phyloP scores from a whole-genome alignment of 441 rosid genomes.

The Euphorbia schlechtendalii region DNA sequence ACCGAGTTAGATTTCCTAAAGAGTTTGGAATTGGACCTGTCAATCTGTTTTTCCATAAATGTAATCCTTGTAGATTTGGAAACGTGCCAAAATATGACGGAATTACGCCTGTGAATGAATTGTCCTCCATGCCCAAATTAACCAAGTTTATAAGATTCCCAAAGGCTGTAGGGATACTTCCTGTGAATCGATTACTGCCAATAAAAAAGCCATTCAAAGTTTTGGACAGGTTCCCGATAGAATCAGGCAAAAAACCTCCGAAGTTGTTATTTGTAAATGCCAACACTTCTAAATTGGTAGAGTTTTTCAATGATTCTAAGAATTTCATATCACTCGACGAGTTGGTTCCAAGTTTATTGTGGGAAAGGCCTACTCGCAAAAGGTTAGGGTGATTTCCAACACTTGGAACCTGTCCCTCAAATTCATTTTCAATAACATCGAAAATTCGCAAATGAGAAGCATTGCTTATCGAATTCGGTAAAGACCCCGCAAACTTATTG shows the following conservation, averaged over 20 bases:
- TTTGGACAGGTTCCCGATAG: conserved; percentile 4
- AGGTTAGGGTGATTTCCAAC: not conserved
- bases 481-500: not conserved
- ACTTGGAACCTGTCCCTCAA: not conserved
- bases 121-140: not conserved
- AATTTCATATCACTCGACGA: not conserved
- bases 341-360: not conserved
- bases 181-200: not conserved
- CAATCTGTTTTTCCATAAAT: not conserved
- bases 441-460: not conserved
- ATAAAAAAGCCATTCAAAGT: not conserved
- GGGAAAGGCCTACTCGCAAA: not conserved
- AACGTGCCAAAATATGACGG: conserved; percentile 1
- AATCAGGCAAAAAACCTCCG: conserved; percentile 4
- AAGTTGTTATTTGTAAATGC: not conserved
- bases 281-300: not conserved
- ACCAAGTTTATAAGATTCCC: not conserved
- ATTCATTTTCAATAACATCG: not conserved
- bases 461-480: not conserved
- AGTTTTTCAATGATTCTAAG: not conserved
- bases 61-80: not conserved
- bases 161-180: not conserved
- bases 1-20: conserved; percentile 16
- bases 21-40: conserved; percentile 23
- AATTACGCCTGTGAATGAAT: not conserved